These are phyloP conservation scores for Globisporangium emineosum DNA, from an alignment of 352 stramenopile genomes.

Conservation along the genomic window DNA sequence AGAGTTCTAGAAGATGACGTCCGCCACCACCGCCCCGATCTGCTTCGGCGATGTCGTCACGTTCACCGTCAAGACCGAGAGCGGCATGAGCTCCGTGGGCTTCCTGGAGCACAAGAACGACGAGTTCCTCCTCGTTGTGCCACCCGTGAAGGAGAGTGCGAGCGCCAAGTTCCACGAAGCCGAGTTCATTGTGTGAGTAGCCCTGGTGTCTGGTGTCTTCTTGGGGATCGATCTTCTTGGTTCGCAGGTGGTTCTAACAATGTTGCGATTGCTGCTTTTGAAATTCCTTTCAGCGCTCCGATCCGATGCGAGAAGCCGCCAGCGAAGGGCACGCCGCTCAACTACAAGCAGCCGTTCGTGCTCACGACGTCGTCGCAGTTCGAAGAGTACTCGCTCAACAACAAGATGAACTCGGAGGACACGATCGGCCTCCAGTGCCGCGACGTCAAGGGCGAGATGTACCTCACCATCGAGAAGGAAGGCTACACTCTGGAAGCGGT, in stretches of 20 bases:
- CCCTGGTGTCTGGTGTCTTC: no score
- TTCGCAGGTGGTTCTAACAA: not conserved
- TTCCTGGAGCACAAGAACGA: conserved; percentile 55
- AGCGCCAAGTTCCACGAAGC: conserved; percentile 43
- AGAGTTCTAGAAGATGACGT: conserved; percentile 22
- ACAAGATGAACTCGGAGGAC: conserved; percentile 62
- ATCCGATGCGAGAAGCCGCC: conserved; percentile 52
- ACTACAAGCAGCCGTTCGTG: conserved; percentile 68
- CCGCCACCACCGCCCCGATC: conserved; percentile 24
- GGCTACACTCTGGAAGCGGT: conserved; percentile 42
- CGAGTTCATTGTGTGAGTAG: conserved; percentile 69
- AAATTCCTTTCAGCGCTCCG: conserved; percentile 21
- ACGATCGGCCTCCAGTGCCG: conserved; percentile 49
- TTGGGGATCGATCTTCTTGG: no score
- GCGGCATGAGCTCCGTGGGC: conserved; percentile 23
- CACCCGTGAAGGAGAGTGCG: conserved; percentile 41
- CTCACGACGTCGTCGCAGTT: conserved; percentile 56
- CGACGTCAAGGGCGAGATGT: conserved; percentile 70
- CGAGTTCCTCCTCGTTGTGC: conserved; percentile 51
- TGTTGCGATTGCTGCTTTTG: not conserved
- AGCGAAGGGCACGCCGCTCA: conserved; percentile 41
- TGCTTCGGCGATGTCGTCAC: conserved; percentile 58
- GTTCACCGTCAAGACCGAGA: conserved; percentile 33
- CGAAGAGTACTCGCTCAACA: conserved; percentile 72
- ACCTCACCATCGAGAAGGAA: conserved; percentile 58